Evolutionary conservation across 768 basidiomycete species (phyloP), one percentile per base, ranked within the genome.

Genomic region (Podaxis pistillaris): DNA sequence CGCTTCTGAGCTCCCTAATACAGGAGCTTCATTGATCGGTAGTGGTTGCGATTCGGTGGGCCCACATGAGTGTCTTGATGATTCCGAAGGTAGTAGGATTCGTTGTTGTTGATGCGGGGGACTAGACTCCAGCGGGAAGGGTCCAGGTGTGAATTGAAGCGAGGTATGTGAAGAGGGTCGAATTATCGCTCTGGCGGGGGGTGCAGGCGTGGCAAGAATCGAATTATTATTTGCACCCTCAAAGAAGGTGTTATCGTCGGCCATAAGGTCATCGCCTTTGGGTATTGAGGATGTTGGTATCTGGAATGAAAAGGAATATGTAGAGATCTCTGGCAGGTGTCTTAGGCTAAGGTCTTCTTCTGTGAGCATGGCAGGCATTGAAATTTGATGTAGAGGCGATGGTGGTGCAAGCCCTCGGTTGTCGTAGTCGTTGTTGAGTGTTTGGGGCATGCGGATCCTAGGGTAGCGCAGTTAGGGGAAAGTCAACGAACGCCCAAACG

Each of bases 311-410:
- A 78, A 80, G 38, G 81, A 83, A n/a, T 72, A 67, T 64, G 81
- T 78, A 26, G 82, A 83, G 56, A 79, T 68, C 64, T 87, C 84
- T 44, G 85, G 85, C 28, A 86, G 68, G 70, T 85, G 82, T 68
- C 81, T 78, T 53, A 81, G 71, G 60, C 83, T 87, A 22, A 83
- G 71, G 57, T 79, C 78, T 47, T 67, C 71, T 4, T 78, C 76
- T 44, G 72, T 71, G n/a, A 44, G 56, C 56, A 66, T 72, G 65
- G 36, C 19, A 47, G 26, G 38, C 59, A 60, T 62, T 37, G 58
- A 8, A 36, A 12, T 15, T 17, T 9, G 2, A 4, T 26, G n/a
- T 46, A 17, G 44, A 46, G 19, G 17, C 17, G 53, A 46, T 44
- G 40, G 13, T 44, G n/a, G 26, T 47, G 26, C 8, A 6, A 46